Conservation (phyloP, 345 rosid species). For the Cardiospermum halicacabum region DNA sequence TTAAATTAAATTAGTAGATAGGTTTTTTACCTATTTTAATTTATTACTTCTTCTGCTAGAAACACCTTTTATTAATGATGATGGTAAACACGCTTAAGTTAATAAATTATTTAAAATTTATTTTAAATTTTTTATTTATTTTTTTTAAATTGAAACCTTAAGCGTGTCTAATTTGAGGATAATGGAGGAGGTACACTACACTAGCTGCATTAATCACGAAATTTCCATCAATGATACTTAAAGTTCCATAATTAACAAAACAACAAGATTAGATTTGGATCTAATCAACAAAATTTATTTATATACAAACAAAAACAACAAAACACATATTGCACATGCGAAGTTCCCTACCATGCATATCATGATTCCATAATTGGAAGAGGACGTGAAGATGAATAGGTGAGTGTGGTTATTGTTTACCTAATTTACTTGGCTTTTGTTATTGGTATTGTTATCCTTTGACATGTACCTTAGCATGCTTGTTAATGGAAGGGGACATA, state of each 20-base stretch:
- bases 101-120: no score
- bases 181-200: no score
- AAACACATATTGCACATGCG: background rate
- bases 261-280: background rate
- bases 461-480: no score
- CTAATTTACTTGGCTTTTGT: conserved; percentile 9
- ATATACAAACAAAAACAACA: background rate
- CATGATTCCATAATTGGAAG: background rate
- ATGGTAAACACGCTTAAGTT: no score
- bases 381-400: background rate
- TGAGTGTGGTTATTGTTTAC: background rate
- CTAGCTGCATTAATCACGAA: no score
- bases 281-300: background rate
- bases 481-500: no score
- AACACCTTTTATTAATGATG: no score
- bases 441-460: background rate
- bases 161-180: conserved; percentile 1
- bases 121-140: no score
- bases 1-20: background rate
- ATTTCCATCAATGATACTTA: background rate
- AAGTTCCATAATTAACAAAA: background rate
- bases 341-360: background rate
- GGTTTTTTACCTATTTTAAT: background rate
- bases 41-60: background rate
- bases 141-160: no score